Evolutionary conservation across 306 rosid species (phyloP), one percentile per base, ranked within the genome.

Genomic region (Erythrophleum fordii): DNA sequence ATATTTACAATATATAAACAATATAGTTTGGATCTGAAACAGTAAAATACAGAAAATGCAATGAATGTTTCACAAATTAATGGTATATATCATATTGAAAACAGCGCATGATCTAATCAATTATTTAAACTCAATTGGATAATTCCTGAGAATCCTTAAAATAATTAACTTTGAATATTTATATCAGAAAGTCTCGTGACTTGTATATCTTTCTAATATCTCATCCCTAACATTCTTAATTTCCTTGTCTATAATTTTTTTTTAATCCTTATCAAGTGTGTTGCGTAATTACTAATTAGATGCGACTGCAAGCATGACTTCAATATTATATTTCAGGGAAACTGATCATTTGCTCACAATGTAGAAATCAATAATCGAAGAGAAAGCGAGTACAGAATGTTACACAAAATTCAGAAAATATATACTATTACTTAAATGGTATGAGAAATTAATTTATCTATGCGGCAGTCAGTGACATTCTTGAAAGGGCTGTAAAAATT

Each of bases 341-440:
- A 25, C 55, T 44, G 3, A 69, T 69, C 48, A 66, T 37, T 18
- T 18, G 70, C 45, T 18, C 69, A 29, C 25, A 34, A 64, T 34
- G 68, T 7, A 64, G 69, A 34, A 31, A 64, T 64, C 69, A 64
- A 64, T 62, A 31, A 62, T 62, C 13, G 2, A 62, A 62, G 44
- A 35, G 14, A 61, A 5, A 29, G 13, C 45, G 26, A 1, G 22
- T 5, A 16, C 11, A 34, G 44, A 7, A 64, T 34, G 69, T 18
- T n/a, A 5, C 48, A 2, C 28, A 37, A 65, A 65, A 65, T 65
- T n/a, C 28, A n/a, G 71, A 35, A 65, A n/a, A 20, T 45, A 37
- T 5, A 35, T 20, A 2, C 9, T 1, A 6, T 62, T 29, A 62
- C 22, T 31, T n/a, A 53, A 0, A 53, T 53, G 64, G 17, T 25